A percentile compares a stretch with the other conserved stretches of the same genome.
phyloP scores from a whole-genome alignment of 164 flowering plant genomes.

The Nelumbo lutea region DNA sequence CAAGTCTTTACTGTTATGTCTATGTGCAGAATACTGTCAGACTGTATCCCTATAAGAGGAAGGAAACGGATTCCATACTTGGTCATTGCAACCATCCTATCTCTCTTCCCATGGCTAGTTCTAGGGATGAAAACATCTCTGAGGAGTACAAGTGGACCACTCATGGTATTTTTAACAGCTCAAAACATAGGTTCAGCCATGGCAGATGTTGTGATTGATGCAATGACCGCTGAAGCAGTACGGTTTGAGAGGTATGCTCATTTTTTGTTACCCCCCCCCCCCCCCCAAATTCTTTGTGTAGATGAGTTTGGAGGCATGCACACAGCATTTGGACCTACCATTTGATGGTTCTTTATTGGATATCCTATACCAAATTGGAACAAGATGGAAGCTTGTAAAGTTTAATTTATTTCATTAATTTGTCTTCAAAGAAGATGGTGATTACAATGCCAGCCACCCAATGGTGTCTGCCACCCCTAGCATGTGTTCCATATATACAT shows the following conservation, averaged over 20 bases:
- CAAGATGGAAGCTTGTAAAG: too few species aligned
- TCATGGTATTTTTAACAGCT: slow-evolving; percentile 57
- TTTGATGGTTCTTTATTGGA: not conserved
- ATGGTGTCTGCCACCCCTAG: not conserved
- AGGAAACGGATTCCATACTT: slow-evolving; percentile 81
- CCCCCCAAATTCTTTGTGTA: not conserved
- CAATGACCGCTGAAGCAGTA: slow-evolving; percentile 95
- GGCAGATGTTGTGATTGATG: slow-evolving; percentile 96
- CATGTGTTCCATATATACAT: not conserved
- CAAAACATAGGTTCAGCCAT: slow-evolving; percentile 92
- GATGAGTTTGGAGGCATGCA: not conserved
- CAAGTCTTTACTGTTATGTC: not conserved
- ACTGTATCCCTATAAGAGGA: slow-evolving; percentile 83
- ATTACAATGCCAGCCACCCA: too few species aligned
- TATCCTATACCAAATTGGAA: not conserved
- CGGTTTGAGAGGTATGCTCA: slow-evolving; percentile 66
- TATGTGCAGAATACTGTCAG: slow-evolving; percentile 71
- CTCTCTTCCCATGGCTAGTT: slow-evolving; percentile 79
- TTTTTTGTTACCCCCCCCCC: too few species aligned
- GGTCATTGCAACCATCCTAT: slow-evolving; percentile 58
- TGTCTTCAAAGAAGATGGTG: too few species aligned
- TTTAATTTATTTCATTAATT: too few species aligned
- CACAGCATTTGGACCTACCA: not conserved
- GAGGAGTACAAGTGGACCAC: slow-evolving; percentile 52
- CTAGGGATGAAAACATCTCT: slow-evolving; percentile 44